A percentile compares a stretch with the other conserved stretches of the same genome.
phyloP scores from a whole-genome alignment of 2,329 filamentous ascomycete genomes.

The Cercospora brassicicola region DNA sequence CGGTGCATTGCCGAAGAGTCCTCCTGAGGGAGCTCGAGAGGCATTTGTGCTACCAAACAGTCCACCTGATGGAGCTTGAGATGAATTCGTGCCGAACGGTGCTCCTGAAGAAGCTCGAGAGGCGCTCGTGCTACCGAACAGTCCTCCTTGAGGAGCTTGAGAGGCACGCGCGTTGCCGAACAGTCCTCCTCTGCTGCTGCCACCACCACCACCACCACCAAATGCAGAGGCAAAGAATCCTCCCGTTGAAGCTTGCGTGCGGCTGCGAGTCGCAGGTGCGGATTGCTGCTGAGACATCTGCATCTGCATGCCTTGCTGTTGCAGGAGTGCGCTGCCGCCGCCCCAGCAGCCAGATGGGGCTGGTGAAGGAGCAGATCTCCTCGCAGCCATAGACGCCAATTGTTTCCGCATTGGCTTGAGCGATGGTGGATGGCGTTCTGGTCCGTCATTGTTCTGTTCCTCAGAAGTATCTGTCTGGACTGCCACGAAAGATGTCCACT shows the following conservation, averaged over 20 bases:
- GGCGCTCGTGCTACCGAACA: not conserved
- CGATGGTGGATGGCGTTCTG: not conserved
- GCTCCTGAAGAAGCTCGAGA: not conserved
- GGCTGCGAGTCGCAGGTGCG: not conserved
- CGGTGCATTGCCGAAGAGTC: not conserved
- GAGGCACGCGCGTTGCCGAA: not conserved
- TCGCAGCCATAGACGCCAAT: not conserved
- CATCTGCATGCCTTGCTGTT: not conserved
- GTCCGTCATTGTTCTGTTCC: not conserved
- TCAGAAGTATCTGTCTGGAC: constrained; percentile 48
- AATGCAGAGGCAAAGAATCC: not conserved
- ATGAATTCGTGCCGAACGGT: not conserved
- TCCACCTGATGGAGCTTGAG: not conserved
- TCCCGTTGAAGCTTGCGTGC: not conserved
- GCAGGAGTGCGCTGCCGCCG: not conserved
- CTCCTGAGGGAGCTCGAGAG: not conserved
- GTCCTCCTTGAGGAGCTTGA: not conserved
- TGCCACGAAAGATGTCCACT: constrained; percentile 73
- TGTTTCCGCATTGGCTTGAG: not conserved
- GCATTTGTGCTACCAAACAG: too few relatives aligned
- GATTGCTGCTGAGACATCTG: not conserved
- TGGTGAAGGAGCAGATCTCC: not conserved
- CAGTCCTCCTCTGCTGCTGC: not conserved
- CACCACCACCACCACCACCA: not conserved
- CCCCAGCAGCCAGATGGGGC: not conserved